Evolutionary conservation across 2,329 filamentous ascomycete species (phyloP), one percentile per base, ranked within the genome.

Genomic region (Penicillium sp.): DNA sequence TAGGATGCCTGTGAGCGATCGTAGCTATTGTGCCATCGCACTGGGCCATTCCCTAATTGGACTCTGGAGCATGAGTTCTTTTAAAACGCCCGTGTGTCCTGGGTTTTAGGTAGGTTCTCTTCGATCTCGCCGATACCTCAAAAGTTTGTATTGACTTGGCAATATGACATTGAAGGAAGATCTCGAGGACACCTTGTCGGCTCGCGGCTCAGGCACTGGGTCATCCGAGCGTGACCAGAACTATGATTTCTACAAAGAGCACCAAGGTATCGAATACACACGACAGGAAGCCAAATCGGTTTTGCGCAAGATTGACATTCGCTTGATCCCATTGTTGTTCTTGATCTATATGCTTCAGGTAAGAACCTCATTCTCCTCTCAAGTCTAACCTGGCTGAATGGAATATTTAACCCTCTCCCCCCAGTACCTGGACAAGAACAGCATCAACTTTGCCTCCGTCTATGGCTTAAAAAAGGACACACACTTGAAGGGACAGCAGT

Each of bases 301-400:
- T 2, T 49, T 83, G 30, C 69, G 75, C 22, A 82, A 82, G 60
- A 82, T 84, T 50, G 81, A 84, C 60, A 67, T 65, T 54, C 68
- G 69, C 11, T 66, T 84, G 9, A 75, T 84, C 4, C 79, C 81
- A 0, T 65, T 83, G 10, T 64, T 83, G 5, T 81, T 82, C 51
- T 56, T 78, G 25, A 81, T 78, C 0, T 83, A 83, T 60, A 77
- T 78, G 67, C 63, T 84, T 52, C 80, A 82, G 61, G 82, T 82
- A 52, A 77, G 43, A 22, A 14, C 25, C 6, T 14, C 3, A n/a
- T 27, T 1, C 22, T 6, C 22, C 14, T 4, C 18, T 14, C 8
- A 10, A 1, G 25, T 29, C 2, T n/a, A 43, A 14, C 13, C n/a
- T n/a, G n/a, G n/a, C n/a, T n/a, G n/a, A n/a, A n/a, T 2, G 13